phyloP scores from a whole-genome alignment of 2,329 filamentous ascomycete genomes.

The Trichoderma lentiforme region DNA sequence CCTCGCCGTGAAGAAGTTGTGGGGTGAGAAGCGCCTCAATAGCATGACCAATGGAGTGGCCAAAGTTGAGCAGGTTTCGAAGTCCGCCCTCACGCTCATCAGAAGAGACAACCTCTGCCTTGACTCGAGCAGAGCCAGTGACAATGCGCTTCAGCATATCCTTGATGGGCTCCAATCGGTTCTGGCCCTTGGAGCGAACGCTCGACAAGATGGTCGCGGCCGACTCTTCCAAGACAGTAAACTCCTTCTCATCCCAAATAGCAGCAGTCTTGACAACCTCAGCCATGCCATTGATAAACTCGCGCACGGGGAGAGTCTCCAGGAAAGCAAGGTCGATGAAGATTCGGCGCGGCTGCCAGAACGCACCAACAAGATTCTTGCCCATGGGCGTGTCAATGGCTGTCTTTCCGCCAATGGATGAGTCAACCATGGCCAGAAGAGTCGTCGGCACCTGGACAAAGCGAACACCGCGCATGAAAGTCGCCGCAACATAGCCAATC shows the following conservation, averaged over 20 bases:
- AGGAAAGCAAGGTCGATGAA: slow-evolving; percentile 93
- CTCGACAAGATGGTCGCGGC: slow-evolving; percentile 66
- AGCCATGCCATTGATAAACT: slow-evolving; percentile 98
- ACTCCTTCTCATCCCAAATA: slow-evolving; percentile 89
- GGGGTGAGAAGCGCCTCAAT: slow-evolving; percentile 94
- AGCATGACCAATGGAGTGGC: slow-evolving; percentile 95
- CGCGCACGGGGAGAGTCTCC: slow-evolving; percentile 81
- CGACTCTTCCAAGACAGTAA: slow-evolving; percentile 77
- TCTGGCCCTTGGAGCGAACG: slow-evolving; percentile 35
- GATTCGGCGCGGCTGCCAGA: slow-evolving; percentile 92
- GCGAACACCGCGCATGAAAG: slow-evolving; percentile 95
- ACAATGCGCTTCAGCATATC: slow-evolving; percentile 74
- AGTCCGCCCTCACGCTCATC: slow-evolving; percentile 94
- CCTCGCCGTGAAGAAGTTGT: slow-evolving; percentile 92
- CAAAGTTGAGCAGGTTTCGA: slow-evolving; percentile 93
- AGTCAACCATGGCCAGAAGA: slow-evolving; percentile 95
- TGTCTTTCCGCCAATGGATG: slow-evolving; percentile 96
- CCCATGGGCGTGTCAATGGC: slow-evolving; percentile 94
- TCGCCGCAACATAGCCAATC: slow-evolving; percentile 95
- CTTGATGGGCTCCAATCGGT: slow-evolving; percentile 68
- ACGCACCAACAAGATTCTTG: slow-evolving; percentile 93
- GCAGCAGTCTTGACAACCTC: slow-evolving; percentile 97
- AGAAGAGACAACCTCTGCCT: slow-evolving; percentile 88
- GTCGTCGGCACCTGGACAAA: slow-evolving; percentile 97
- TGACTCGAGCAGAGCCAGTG: slow-evolving; percentile 84